Evolutionary conservation across 805 yeast species (phyloP), one percentile per base, ranked within the genome.

Genomic region (Zygotorulaspora sp.): DNA sequence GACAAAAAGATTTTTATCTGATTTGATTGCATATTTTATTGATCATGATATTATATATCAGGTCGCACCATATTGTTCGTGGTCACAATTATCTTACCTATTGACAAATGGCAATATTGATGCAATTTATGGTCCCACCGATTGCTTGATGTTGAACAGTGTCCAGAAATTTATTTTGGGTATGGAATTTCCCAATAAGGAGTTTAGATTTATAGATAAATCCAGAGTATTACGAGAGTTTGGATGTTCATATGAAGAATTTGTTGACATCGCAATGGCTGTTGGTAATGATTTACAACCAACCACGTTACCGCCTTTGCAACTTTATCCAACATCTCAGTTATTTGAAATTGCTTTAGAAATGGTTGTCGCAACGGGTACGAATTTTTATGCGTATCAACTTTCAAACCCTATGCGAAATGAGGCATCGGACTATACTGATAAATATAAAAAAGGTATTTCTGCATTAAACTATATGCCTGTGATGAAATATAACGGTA

Each of bases 91-190:
- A 50, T 76, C 83, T 5, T 87, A 86, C 52, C 63, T 90, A 50
- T 70, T 72, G 44, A 72, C 72, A 30, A 67, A 67, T 33, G 69
- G 67, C 0, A 63, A 68, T 31, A 74, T 90, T 35, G 88, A 89
- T 58, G 78, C 83, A 4, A 77, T 89, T 24, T 84, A 78, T 61
- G 96, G 95, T 1, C 80, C 96, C 6, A 80, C 88, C 1, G 97
- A 92, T 51, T 70, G 79, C 25, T 64, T 89, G 30, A 65, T 90
- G 56, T 59, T 76, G 31, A 63, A 62, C 4, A 72, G 74, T 16
- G 71, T 83, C 18, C 92, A 85, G 40, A 81, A 76, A 47, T 77
- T 88, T 41, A 80, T 90, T 39, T 61, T 80, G 34, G 75, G 82
- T 13, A 72, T 88, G 70, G 94, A 84, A 43, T 72, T 78, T 44